Evolutionary conservation across 2,329 filamentous ascomycete species (phyloP), one percentile per base, ranked within the genome.

Genomic region (Hymenoscyphus albidus): DNA sequence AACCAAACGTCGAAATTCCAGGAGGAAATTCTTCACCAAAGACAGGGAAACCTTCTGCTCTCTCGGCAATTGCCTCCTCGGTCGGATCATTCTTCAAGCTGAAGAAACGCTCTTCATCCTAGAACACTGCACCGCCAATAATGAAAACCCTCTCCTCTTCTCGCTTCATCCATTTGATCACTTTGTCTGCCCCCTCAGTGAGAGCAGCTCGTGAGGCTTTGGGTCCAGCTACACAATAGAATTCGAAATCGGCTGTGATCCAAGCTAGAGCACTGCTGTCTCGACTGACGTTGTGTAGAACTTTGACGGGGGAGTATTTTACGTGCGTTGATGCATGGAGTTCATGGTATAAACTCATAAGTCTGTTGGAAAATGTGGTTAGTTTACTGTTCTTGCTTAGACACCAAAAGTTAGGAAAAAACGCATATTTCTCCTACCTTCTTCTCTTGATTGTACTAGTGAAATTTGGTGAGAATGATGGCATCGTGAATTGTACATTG

Each of bases 71-170:
- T 10, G 18, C 44, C 18, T 51, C 44, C n/a, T 51, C 44, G 44
- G 22, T 51, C n/a, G 18, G n/a, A 6, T 22, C 44, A 18, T 5
- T 51, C 12, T 51, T 51, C n/a, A 51, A 4, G 3, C n/a, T 51
- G 16, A n/a, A n/a, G 18, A 51, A 51, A 22, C 44, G 44, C 4
- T 51, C 44, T 51, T 51, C 12, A 12, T 18, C 32, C 40, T 70
- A 76, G 57, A 89, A 90, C 70, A 98, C 94, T 55, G 93, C 95
- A n/a, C 95, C 96, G 0, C 95, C 95, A 74, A 99, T 95, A 65
- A 99, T 97, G 74, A 99, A 99, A 5, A 98, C 80, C 64, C 95
- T 83, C 77, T 98, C 93, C 77, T 98, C 94, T 78, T 99, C 95
- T 69, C 88, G 84, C 74, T 91, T 89, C 1, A 94, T 89, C 93